Base-by-base conservation (phyloP, 495 filamentous ascomycete genomes). In the Neurospora sp. region DNA sequence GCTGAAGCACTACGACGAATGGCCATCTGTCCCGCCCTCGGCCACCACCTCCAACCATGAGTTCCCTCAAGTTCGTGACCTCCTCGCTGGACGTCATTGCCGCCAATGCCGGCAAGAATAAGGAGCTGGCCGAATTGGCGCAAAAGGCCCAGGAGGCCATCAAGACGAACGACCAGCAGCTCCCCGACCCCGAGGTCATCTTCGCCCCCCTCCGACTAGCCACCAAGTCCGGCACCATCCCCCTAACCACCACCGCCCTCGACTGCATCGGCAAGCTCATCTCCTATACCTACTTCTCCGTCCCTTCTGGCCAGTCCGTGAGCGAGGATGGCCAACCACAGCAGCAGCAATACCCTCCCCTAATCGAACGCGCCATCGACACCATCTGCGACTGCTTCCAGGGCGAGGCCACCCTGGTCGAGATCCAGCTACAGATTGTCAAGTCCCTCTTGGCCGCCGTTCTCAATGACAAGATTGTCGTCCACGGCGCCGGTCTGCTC, bases 341-440 rank as follows among this genome's bases (percentile, higher is more conserved):
- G 59, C 76, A 86, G 59, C 76, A 85, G 53, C 53, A 61, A 35
- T 61, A 61, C 14, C 53, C 27, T 8, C 81, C 84, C 69, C 85
- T 99, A 78, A 98, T 99, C 79, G 96, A 99, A 80, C 89, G 94
- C 74, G 96, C 96, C 65, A 99, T 99, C 76, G 96, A 99, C 82
- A 97, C 95, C 44, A 98, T 99, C 82, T 98, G 96, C 86, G 95
- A 98, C 78, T 99, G 96, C 79, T 99, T 98, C 76, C 93, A 98
- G 76, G 94, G 96, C 74, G 96, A 99, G 78, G 91, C 91, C 4
- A 98, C 96, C 1, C 90, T 90, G 12, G 87, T 91, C 70, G 93
- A 97, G 76, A 91, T 97, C 38, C 96, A 99, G 80, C 87, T 98
- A 75, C 96, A 99, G 82, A 99, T 99, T 75, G 92, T 99, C 78